Evolutionary conservation across 768 basidiomycete species (phyloP).

Genomic region (Hysterangium stoloniferum): DNA sequence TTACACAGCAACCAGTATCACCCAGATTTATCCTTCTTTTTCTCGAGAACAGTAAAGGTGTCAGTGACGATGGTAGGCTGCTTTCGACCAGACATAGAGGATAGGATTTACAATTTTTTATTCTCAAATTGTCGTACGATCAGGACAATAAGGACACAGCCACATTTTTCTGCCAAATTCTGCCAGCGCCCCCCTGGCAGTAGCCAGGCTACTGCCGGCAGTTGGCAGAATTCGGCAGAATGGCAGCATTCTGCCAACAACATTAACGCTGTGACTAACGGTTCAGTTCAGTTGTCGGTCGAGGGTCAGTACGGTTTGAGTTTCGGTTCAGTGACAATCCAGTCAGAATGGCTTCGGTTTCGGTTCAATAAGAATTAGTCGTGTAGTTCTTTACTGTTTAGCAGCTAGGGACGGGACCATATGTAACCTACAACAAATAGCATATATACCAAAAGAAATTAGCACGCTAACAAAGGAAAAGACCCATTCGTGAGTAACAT

Average conservation of each 20-base stretch:
- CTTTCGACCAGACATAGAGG: not conserved
- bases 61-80: not conserved
- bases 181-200: not conserved
- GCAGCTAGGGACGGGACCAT: no score
- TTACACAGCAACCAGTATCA: not conserved
- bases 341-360: no score
- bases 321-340: no score
- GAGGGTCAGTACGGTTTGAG: no score
- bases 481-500: no score
- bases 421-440: no score
- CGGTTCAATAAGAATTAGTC: no score
- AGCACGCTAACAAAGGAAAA: no score
- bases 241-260: constrained; percentile 1
- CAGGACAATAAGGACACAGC: not conserved
- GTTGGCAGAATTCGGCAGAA: not conserved
- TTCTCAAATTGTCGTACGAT: not conserved
- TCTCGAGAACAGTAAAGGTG: not conserved
- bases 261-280: no score
- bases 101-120: not conserved
- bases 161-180: not conserved
- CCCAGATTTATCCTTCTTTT: not conserved
- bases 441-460: no score
- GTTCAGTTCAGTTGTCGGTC: no score
- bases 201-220: not conserved
- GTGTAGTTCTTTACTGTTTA: no score